A percentile compares a stretch with the other conserved stretches of the same genome.
Evolutionary conservation across 2,329 filamentous ascomycete genomes (phyloP).

Genomic region (Leptographium galeiforme): DNA sequence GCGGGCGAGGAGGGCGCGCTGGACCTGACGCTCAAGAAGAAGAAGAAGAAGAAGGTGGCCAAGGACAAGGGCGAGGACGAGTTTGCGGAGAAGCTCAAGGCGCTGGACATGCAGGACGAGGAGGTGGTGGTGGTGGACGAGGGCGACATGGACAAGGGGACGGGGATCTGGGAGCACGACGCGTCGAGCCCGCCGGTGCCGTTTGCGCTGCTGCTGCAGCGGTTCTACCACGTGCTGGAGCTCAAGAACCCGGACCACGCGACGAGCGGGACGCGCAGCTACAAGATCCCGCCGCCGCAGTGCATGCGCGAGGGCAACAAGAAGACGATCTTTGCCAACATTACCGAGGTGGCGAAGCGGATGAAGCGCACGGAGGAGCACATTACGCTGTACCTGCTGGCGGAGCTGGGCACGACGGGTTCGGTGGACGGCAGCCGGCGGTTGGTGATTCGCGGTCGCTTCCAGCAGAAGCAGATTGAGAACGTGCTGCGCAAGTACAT

Average conservation of each 20-base stretch:
- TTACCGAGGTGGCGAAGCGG: slow-evolving; percentile 94
- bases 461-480: slow-evolving; percentile 99
- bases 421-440: slow-evolving; percentile 87
- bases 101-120: slow-evolving; percentile 46
- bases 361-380: slow-evolving; percentile 99
- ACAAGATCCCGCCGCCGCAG: slow-evolving; percentile 98
- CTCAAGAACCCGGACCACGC: slow-evolving; percentile 95
- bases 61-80: slow-evolving; percentile 35
- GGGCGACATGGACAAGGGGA: slow-evolving; percentile 76
- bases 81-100: slow-evolving; percentile 46
- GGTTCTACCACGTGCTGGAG: slow-evolving; percentile 90
- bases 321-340: slow-evolving; percentile 99
- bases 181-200: slow-evolving; percentile 59
- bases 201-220: slow-evolving; percentile 73
- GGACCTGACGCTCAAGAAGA: slow-evolving; percentile 48
- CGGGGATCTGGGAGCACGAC: slow-evolving; percentile 81
- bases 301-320: slow-evolving; percentile 99
- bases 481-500: slow-evolving; percentile 94
- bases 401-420: slow-evolving; percentile 93
- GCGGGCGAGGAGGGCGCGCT: slow-evolving; percentile 44
- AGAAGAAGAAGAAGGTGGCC: slow-evolving; percentile 61
- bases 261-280: slow-evolving; percentile 77
- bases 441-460: slow-evolving; percentile 87
- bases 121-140: slow-evolving; percentile 44
- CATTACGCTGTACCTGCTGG: slow-evolving; percentile 92